phyloP scores from a whole-genome alignment of 305 asterid species.

The Solanum aculeatissimum region DNA sequence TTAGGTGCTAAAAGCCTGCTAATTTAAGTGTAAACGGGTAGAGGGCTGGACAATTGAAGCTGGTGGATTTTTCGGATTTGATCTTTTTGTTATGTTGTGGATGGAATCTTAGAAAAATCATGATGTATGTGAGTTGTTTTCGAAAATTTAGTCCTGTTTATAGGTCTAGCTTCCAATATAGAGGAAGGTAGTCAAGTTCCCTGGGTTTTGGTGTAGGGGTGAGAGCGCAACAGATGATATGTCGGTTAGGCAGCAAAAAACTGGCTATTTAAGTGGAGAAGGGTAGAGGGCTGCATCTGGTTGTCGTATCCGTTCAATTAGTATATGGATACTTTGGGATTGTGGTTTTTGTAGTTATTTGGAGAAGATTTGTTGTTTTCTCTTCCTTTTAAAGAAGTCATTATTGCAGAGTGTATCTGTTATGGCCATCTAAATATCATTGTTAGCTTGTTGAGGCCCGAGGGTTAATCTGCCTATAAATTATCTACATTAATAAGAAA shows the following conservation, averaged over 20 bases:
- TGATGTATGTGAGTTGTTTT: not conserved
- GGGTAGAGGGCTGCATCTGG: not conserved
- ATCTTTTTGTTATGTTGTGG: not conserved
- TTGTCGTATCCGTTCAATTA: not conserved
- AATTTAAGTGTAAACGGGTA: not conserved
- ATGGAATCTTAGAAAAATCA: not conserved
- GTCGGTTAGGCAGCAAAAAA: not conserved
- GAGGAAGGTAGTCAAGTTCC: not conserved
- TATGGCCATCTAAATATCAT: not conserved
- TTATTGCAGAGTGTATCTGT: not conserved
- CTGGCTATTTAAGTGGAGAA: not conserved
- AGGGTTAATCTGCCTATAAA: not conserved
- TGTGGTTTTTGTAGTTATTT: not conserved
- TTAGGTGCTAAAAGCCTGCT: not conserved
- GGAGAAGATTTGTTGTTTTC: not conserved
- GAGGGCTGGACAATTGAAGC: not conserved
- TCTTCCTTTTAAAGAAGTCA: not conserved
- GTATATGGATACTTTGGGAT: not conserved
- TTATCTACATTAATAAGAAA: not conserved
- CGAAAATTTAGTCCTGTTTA: not conserved
- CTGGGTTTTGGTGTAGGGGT: not conserved
- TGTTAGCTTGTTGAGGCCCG: not conserved
- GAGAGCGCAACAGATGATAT: not conserved
- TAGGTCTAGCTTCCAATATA: not conserved
- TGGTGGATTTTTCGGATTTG: not conserved